Conservation (phyloP, 2,329 filamentous ascomycete genomes). For the Diaporthe sp. region DNA sequence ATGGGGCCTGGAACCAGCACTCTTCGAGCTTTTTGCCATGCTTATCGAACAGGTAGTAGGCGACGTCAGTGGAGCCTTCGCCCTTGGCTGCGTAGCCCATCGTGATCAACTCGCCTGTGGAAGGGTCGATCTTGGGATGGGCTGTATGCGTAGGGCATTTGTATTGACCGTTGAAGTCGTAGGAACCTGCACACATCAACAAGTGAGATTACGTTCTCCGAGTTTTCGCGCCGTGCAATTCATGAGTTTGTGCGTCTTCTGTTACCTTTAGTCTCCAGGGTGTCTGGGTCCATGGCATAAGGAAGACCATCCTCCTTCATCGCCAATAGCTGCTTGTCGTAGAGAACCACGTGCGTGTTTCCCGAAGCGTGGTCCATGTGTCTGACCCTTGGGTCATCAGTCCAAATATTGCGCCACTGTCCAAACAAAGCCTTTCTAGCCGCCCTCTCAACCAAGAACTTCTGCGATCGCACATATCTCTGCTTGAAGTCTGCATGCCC, state of each 20-base stretch:
- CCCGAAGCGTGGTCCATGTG: constrained; percentile 68
- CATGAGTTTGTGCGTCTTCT: neutral
- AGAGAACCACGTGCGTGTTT: constrained; percentile 73
- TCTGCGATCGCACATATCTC: constrained; percentile 7
- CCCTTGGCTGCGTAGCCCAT: constrained; percentile 64
- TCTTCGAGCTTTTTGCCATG: constrained; percentile 29
- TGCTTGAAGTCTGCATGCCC: constrained; percentile 7
- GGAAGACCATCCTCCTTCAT: constrained; percentile 68
- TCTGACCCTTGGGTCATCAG: constrained; percentile 23
- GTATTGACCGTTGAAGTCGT: constrained; percentile 66
- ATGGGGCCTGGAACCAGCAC: constrained; percentile 26
- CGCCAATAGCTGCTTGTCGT: constrained; percentile 67
- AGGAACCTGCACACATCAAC: constrained; percentile 42
- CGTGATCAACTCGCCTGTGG: constrained; percentile 65
- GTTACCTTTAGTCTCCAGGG: constrained; percentile 62
- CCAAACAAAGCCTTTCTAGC: constrained; percentile 19
- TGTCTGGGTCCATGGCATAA: constrained; percentile 63
- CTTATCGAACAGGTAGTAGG: constrained; percentile 38
- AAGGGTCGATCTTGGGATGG: constrained; percentile 66
- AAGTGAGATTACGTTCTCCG: no score
- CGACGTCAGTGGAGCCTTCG: constrained; percentile 57
- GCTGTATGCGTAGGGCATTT: constrained; percentile 62
- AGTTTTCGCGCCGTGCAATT: no score
- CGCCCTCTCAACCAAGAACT: constrained; percentile 20
- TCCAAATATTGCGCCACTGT: constrained; percentile 18